Percentiles rank a stretch among this genome's conserved stretches.
These are phyloP conservation scores for Flammula alnicola DNA, from an alignment of 1,284 basidiomycete species.

Conservation along the genomic window DNA sequence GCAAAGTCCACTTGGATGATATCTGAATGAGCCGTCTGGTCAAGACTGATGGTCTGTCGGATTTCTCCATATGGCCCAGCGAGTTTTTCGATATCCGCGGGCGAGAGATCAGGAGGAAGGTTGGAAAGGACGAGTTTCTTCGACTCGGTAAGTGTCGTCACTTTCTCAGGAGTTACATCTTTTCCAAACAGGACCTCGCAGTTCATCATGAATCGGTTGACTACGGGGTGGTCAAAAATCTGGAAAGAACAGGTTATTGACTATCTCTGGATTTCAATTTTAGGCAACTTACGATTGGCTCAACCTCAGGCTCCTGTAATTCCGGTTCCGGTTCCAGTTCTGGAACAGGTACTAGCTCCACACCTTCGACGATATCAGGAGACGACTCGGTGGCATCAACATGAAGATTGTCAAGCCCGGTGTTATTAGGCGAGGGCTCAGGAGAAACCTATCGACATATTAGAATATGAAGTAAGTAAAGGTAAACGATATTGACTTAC, in stretches of 20 bases:
- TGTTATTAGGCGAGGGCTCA: no score
- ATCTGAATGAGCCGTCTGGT: slow-evolving; percentile 20
- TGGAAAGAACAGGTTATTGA: slow-evolving; percentile 3
- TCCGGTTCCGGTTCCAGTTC: no score
- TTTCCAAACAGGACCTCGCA: slow-evolving; percentile 44
- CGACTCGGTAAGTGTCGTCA: slow-evolving; percentile 48
- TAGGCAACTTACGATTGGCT: slow-evolving; percentile 18
- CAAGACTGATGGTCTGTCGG: slow-evolving; percentile 25
- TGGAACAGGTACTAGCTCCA: background rate
- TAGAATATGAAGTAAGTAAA: no score
- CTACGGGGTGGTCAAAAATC: slow-evolving; percentile 26
- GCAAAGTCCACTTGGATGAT: slow-evolving; percentile 37
- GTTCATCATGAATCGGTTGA: slow-evolving; percentile 37
- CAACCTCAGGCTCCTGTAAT: background rate
- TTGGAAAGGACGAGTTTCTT: slow-evolving; percentile 39
- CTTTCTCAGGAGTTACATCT: slow-evolving; percentile 35
- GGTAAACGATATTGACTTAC: no score
- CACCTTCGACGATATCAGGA: slow-evolving; percentile 2
- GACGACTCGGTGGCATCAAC: no score
- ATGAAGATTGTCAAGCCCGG: no score
- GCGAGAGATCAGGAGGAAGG: slow-evolving; percentile 34
- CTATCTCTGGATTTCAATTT: background rate
- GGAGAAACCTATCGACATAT: no score
- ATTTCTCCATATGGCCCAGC: slow-evolving; percentile 35
- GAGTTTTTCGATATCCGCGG: slow-evolving; percentile 31